phyloP scores from a whole-genome alignment of 2,329 filamentous ascomycete species.

The Shiraia sp. region DNA sequence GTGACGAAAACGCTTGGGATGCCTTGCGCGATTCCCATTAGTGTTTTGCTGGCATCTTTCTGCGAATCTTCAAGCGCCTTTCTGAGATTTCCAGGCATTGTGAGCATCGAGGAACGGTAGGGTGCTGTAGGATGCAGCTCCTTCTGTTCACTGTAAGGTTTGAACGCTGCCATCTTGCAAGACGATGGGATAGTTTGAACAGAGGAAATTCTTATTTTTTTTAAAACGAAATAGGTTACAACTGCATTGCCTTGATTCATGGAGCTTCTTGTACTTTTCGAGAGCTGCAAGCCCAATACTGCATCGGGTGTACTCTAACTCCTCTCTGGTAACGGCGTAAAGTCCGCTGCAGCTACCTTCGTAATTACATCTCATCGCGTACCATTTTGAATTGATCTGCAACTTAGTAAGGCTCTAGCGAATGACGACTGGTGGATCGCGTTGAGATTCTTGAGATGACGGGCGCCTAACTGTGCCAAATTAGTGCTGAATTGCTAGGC shows the following conservation, averaged over 20 bases:
- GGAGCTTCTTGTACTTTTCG: background rate
- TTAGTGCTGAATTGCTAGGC: conserved; percentile 1
- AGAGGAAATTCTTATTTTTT: too few species aligned
- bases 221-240: too few species aligned
- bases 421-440: too few species aligned
- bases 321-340: too few species aligned
- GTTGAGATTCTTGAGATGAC: background rate
- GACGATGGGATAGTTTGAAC: background rate
- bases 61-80: conserved; percentile 26
- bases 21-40: conserved; percentile 31
- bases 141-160: conserved; percentile 27
- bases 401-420: too few species aligned
- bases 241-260: too few species aligned
- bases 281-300: too few species aligned
- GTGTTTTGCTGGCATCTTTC: conserved; percentile 25
- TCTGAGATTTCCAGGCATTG: conserved; percentile 25
- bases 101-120: conserved; percentile 26
- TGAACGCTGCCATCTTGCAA: conserved; percentile 19
- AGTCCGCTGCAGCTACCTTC: too few species aligned
- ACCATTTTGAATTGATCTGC: too few species aligned
- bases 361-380: too few species aligned
- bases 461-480: background rate
- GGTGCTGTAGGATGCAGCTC: conserved; percentile 26
- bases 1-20: conserved; percentile 32
- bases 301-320: too few species aligned